These are phyloP conservation scores for Pestalotiopsis sp. DNA, from an alignment of 2,329 filamentous ascomycete species.

Conservation along the genomic window DNA sequence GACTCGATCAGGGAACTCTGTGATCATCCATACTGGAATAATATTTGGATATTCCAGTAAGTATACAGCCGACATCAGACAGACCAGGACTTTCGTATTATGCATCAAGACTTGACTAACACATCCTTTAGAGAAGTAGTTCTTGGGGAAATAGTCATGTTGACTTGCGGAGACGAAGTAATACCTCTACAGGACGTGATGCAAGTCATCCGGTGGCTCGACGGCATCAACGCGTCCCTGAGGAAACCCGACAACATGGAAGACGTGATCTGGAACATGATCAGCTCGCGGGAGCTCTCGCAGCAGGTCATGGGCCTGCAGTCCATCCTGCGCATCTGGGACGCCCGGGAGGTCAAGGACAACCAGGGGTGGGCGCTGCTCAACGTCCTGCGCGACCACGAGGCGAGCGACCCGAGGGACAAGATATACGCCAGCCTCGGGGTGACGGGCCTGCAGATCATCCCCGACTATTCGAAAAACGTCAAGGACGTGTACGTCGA, in stretches of 20 bases:
- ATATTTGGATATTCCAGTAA: conserved; percentile 4
- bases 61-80: neutral
- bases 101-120: neutral
- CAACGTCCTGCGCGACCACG: neutral
- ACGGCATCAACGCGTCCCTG: neutral
- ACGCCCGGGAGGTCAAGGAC: neutral
- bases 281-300: neutral
- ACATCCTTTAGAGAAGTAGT: neutral
- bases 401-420: neutral
- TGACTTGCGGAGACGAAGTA: conserved; percentile 1
- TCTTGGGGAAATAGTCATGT: neutral
- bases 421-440: neutral
- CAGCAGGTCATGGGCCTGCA: neutral
- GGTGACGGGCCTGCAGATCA: neutral
- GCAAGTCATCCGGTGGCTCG: conserved; percentile 1
- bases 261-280: neutral
- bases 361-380: neutral
- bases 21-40: conserved; percentile 2
- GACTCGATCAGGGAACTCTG: conserved; percentile 3
- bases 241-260: conserved; percentile 2
- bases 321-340: conserved; percentile 2
- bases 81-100: neutral
- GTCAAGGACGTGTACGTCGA: conserved; percentile 5
- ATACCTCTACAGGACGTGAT: neutral
- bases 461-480: conserved; percentile 4